Conservation (phyloP, 108 stramenopile genomes). For the Heterococcus sp. region DNA sequence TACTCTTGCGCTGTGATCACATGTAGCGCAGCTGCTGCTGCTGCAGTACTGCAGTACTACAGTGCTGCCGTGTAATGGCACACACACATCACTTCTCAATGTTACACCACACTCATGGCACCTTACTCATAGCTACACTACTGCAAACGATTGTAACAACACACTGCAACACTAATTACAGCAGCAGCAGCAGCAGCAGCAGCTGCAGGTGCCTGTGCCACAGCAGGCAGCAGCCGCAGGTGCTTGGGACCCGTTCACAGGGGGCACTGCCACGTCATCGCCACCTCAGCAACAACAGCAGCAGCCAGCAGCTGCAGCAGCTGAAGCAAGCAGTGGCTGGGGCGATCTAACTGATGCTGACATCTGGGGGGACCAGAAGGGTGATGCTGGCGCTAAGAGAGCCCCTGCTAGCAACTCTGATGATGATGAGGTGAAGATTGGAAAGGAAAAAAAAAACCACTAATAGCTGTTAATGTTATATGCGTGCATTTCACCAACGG, state of each 20-base stretch:
- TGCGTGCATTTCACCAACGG: too few species aligned
- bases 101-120: too few species aligned
- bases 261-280: background rate
- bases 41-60: too few species aligned
- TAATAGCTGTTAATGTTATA: too few species aligned
- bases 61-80: too few species aligned
- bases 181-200: slow-evolving; percentile 42
- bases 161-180: background rate
- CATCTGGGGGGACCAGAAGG: slow-evolving; percentile 35
- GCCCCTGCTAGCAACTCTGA: background rate
- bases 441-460: too few species aligned
- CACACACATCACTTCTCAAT: too few species aligned
- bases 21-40: too few species aligned
- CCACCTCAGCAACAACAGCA: slow-evolving; percentile 19
- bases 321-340: background rate
- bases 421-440: background rate
- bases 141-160: background rate
- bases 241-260: slow-evolving; percentile 32
- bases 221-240: background rate
- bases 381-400: background rate
- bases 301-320: background rate
- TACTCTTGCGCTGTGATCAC: too few species aligned
- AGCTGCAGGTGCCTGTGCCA: slow-evolving; percentile 23
- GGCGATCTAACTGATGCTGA: slow-evolving; percentile 37
- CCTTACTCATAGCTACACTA: background rate